Evolutionary conservation across 176 grass and related monocot species (phyloP).

Genomic region (Rhipidocladum racemiflorum): DNA sequence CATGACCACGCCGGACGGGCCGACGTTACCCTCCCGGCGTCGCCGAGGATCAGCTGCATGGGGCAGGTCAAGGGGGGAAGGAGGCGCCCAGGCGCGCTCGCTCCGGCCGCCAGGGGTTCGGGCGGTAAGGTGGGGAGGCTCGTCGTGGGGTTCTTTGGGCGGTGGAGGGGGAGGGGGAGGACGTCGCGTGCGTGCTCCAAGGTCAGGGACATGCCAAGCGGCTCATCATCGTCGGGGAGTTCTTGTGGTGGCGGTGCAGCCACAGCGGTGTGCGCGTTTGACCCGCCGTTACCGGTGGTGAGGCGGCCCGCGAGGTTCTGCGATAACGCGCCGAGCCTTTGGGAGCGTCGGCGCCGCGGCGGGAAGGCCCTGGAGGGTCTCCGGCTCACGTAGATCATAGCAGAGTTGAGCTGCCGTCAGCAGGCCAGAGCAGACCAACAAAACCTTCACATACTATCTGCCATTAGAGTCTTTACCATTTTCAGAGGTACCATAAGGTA

Average conservation of each 20-base stretch:
- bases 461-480: no score
- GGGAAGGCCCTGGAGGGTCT: conserved; percentile 28
- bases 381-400: not conserved
- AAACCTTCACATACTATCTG: not conserved
- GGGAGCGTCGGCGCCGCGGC: conserved; percentile 45
- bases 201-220: conserved; percentile 35
- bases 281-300: conserved; percentile 37
- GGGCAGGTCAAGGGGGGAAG: conserved; percentile 42
- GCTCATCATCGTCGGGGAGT: not conserved
- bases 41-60: conserved; percentile 53
- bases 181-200: conserved; percentile 18
- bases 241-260: not conserved
- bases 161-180: conserved; percentile 16
- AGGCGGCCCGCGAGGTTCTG: not conserved
- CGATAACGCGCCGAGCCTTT: conserved; percentile 25
- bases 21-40: conserved; percentile 2
- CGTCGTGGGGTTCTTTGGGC: conserved; percentile 20
- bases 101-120: not conserved
- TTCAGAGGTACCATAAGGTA: no score
- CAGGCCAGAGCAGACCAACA: not conserved
- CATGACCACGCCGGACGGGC: not conserved
- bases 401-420: not conserved
- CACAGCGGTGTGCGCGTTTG: not conserved
- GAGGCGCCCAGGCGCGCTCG: not conserved
- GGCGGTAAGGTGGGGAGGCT: conserved; percentile 17